phyloP scores from a whole-genome alignment of 371 early-diverging fungal genomes.

The Mucor circinelloides region DNA sequence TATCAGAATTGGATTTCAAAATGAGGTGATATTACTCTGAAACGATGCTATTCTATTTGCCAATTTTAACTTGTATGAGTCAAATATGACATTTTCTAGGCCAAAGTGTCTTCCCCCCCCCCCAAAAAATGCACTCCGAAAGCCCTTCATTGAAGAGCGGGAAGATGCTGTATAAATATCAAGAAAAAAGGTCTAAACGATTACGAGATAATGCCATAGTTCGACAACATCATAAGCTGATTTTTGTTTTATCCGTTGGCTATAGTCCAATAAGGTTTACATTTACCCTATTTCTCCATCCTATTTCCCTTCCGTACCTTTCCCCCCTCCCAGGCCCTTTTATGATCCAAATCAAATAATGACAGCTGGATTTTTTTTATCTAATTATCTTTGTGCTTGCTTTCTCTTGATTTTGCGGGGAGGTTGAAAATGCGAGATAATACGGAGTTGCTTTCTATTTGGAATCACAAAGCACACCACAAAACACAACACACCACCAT shows the following conservation, averaged over 20 bases:
- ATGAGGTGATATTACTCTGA: background rate
- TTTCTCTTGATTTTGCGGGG: background rate
- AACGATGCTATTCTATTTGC: background rate
- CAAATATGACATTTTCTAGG: background rate
- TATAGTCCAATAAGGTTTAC: background rate
- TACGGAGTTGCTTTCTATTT: background rate
- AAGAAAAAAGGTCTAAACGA: background rate
- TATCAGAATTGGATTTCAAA: background rate
- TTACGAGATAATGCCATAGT: background rate
- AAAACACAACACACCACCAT: background rate
- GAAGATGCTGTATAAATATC: constrained; percentile 1
- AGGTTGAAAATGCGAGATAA: background rate
- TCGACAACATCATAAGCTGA: background rate
- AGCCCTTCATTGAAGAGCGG: background rate
- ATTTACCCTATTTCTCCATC: background rate
- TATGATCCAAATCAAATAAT: background rate
- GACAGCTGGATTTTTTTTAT: background rate
- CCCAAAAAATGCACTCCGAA: background rate
- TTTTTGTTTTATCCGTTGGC: background rate
- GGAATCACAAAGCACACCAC: background rate
- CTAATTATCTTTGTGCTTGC: background rate
- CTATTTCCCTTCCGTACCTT: background rate
- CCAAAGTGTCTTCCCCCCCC: background rate
- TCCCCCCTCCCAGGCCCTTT: background rate
- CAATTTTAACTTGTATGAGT: background rate